These are phyloP conservation scores for Pezicula radicicola DNA, from an alignment of 2,329 filamentous ascomycete genomes.

Conservation along the genomic window DNA sequence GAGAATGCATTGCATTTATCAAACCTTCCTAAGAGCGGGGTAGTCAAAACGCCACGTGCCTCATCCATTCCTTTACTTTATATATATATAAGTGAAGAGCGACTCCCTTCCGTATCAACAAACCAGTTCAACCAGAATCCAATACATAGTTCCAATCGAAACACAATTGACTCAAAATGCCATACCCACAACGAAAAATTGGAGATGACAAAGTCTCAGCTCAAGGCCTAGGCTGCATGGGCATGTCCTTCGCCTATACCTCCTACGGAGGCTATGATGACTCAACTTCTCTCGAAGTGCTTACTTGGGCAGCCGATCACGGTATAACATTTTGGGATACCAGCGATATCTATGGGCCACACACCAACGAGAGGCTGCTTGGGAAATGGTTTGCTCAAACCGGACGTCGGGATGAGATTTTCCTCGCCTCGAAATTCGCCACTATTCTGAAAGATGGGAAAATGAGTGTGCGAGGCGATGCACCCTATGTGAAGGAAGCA, in stretches of 20 bases:
- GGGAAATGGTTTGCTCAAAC: slow-evolving; percentile 10
- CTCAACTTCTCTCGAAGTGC: slow-evolving; percentile 3
- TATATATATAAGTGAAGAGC: too few species aligned
- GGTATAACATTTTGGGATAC: slow-evolving; percentile 10
- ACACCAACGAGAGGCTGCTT: slow-evolving; percentile 7
- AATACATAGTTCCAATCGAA: too few species aligned
- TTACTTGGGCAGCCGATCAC: slow-evolving; percentile 6
- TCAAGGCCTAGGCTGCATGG: slow-evolving; percentile 30
- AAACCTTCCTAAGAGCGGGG: too few species aligned
- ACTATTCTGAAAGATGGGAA: not conserved
- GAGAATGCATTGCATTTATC: too few species aligned
- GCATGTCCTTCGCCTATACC: slow-evolving; percentile 31
- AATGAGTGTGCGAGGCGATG: slow-evolving; percentile 5
- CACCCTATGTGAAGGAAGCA: slow-evolving; percentile 35
- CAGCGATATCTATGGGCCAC: slow-evolving; percentile 5
- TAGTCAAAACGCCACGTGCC: too few species aligned
- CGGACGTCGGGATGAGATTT: slow-evolving; percentile 9
- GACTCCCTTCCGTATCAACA: too few species aligned
- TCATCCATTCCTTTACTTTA: too few species aligned
- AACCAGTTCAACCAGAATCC: too few species aligned
- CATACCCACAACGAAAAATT: slow-evolving; percentile 36
- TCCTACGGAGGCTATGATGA: slow-evolving; percentile 23
- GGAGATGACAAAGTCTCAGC: slow-evolving; percentile 32
- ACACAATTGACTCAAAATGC: not conserved
- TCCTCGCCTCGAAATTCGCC: slow-evolving; percentile 15